A percentile compares a stretch with the other conserved stretches of the same genome.
Conservation (phyloP, 768 basidiomycete genomes). For the Podaxis sp. region DNA sequence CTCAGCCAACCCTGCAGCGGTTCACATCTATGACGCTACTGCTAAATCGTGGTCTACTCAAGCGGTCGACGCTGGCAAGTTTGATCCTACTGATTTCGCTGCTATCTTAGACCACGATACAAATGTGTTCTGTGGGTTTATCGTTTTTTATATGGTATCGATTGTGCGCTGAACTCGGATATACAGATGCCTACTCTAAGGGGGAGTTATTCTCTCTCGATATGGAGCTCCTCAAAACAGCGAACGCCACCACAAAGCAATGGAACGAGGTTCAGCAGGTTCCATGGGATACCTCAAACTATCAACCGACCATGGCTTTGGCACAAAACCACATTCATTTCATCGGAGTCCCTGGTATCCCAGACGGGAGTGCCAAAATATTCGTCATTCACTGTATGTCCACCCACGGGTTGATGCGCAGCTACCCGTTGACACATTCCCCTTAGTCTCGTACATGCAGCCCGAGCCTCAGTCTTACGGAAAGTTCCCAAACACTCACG, state of each 20-base stretch:
- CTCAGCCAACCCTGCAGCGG: constrained; percentile 53
- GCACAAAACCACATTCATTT: constrained; percentile 76
- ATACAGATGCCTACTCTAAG: constrained; percentile 63
- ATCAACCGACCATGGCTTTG: constrained; percentile 61
- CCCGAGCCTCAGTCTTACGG: constrained; percentile 59
- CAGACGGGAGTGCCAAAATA: constrained; percentile 56
- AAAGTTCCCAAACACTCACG: constrained; percentile 64
- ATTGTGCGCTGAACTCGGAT: background rate
- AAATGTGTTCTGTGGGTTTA: constrained; percentile 72
- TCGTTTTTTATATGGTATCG: background rate
- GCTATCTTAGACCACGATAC: constrained; percentile 93
- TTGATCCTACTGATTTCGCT: constrained; percentile 60
- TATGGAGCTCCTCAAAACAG: constrained; percentile 59
- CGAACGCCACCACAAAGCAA: constrained; percentile 48
- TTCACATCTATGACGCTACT: constrained; percentile 80
- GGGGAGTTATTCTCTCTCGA: constrained; percentile 66
- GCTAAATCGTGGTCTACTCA: constrained; percentile 80
- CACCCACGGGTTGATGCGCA: background rate
- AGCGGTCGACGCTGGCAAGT: constrained; percentile 42
- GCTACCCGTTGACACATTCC: background rate
- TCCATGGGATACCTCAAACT: constrained; percentile 37
- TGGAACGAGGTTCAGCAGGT: constrained; percentile 58
- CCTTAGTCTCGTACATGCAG: constrained; percentile 69
- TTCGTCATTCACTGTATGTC: constrained; percentile 74
- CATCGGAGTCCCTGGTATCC: constrained; percentile 53